Evolutionary conservation across 306 rosid species (phyloP).

Genomic region (Neltuma alba): DNA sequence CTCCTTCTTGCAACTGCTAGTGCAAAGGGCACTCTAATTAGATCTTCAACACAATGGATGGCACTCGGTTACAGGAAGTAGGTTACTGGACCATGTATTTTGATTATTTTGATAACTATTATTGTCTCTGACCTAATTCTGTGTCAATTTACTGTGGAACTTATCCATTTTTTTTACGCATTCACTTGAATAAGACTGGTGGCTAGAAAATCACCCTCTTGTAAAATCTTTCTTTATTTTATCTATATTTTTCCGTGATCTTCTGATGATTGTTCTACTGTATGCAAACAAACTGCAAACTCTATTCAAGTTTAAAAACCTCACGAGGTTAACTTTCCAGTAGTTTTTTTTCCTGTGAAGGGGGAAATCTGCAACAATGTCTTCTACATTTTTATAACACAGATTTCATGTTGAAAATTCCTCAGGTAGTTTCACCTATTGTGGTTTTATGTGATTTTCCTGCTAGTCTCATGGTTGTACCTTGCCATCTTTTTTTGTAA

Average conservation of each 20-base stretch:
- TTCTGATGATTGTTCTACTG: constrained; percentile 3
- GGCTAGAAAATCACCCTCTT: constrained; percentile 18
- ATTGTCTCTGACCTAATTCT: constrained; percentile 18
- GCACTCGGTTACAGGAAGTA: constrained; percentile 93
- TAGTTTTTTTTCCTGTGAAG: background rate
- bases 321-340: background rate
- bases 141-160: constrained; percentile 4
- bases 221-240: background rate
- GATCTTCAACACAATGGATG: constrained; percentile 97
- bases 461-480: background rate
- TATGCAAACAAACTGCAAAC: constrained; percentile 7
- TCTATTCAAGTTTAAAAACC: background rate
- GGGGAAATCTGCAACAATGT: background rate
- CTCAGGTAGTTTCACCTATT: background rate
- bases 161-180: background rate
- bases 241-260: background rate
- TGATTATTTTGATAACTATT: constrained; percentile 21
- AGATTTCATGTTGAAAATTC: background rate
- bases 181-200: constrained; percentile 11
- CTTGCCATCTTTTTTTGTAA: background rate
- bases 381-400: background rate
- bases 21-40: constrained; percentile 86
- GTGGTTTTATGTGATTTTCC: background rate
- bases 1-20: constrained; percentile 98
- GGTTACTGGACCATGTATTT: constrained; percentile 30